Evolutionary conservation across 768 basidiomycete genomes (phyloP), one percentile per base, ranked within the genome.

Genomic region (Kwoniella mangroviensis): DNA sequence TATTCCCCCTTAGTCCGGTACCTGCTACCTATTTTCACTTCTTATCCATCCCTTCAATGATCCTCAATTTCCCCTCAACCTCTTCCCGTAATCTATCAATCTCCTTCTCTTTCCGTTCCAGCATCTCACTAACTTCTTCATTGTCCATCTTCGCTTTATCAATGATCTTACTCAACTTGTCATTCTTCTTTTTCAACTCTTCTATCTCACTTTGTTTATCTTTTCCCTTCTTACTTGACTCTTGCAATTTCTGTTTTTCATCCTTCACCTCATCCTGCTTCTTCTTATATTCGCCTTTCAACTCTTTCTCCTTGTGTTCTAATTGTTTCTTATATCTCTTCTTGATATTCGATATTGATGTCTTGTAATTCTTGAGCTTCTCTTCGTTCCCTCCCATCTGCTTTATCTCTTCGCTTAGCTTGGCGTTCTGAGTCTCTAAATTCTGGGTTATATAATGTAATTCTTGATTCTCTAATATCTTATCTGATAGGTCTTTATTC

Each of bases 111-210:
- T 19, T 49, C 45, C 10, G 12, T 6, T 49, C 45, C 45, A 49
- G 19, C 45, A 49, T 15, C 10, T 54, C 53, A 54, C 12, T 60
- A 2, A 45, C 19, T 4, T 60, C 19, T 17, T 60, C 58, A 60
- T 60, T 60, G 12, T 60, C 58, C 34, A 19, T 19, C 22, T 60
- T 60, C 6, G 26, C 41, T 24, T 45, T 41, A 13, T 60, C 58
- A n/a, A 60, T 43, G 11, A 60, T n/a, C 22, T 42, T 41, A 45
- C 34, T 60, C 41, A 43, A 60, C 41, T 43, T 43, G 9, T 60
- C 58, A 60, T 60, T 60, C 19, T 60, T 43, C 58, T 60, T 60
- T 40, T 60, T 60, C 40, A 42, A 43, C 34, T 43, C 10, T n/a
- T 41, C n/a, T 9, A 60, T 21, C 17, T 60, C 41, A 21, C 19